Evolutionary conservation across 2,329 filamentous ascomycete genomes (phyloP), one percentile per base, ranked within the genome.

Genomic region (Claviceps purpurea): DNA sequence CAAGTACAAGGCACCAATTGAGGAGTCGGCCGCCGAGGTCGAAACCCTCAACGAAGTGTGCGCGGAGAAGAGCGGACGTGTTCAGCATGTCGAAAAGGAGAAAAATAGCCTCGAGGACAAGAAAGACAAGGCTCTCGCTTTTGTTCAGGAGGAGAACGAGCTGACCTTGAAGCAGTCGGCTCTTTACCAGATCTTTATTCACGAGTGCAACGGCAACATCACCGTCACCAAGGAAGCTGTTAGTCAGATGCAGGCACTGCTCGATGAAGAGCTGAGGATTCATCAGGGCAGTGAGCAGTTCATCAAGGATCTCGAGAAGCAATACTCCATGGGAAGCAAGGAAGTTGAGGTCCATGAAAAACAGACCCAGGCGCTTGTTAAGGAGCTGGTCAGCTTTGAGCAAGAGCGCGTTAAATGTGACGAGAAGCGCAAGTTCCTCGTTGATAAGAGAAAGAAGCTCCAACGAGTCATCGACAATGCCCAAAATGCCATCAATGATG

Each of bases 41-140:
- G 93, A 98, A 68, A 83, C 82, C 1, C 77, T 97, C 51, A 98
- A 98, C 64, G 93, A 98, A 61, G 81, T 95, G 2, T 98, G 93
- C 64, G 76, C 89, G 61, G 93, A 98, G 68, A 98, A 98, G 74
- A 95, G 87, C 59, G 87, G 83, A 39, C 87, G 94, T 56, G 93
- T 98, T 1, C 89, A 97, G 68, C 91, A 96, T 62, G 93, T 98
- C 1, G 93, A 98, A 67, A 98, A 96, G 67, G 93, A 98, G 68
- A 96, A 89, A 74, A 88, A 87, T 58, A 77, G 82, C 47, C 78
- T 98, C 2, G 93, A 96, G 62, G 90, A 95, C 66, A 97, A 96
- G 74, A 98, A 98, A 70, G 85, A 97, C 64, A 89, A 90, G 67
- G 94, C 93, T 0, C 70, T 98, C 7, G 84, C 88, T 1, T 97